Conservation (phyloP, 495 filamentous ascomycete species). For the Penicillium soppii region DNA sequence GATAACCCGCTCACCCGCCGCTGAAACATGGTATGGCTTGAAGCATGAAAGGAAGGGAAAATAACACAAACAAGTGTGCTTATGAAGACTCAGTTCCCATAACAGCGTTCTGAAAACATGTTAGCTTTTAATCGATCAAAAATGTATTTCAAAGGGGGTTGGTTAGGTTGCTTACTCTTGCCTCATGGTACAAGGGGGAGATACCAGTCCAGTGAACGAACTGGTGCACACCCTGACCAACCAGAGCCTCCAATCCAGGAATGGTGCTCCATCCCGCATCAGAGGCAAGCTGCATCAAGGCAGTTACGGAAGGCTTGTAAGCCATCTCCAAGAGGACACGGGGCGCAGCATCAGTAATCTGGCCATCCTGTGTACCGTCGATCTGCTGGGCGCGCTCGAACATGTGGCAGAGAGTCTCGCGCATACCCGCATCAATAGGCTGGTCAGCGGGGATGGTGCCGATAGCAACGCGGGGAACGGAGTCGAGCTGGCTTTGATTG, state of each 20-base stretch:
- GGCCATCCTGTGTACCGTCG: slow-evolving; percentile 31
- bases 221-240: slow-evolving; percentile 84
- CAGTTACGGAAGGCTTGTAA: slow-evolving; percentile 82
- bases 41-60: background rate
- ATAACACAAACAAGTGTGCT: background rate
- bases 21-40: slow-evolving; percentile 1
- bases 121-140: background rate
- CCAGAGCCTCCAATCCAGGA: slow-evolving; percentile 84
- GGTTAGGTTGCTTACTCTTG: slow-evolving; percentile 42
- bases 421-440: slow-evolving; percentile 72
- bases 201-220: slow-evolving; percentile 81
- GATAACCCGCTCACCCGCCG: background rate
- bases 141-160: background rate
- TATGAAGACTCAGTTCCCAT: slow-evolving; percentile 24
- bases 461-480: slow-evolving; percentile 69
- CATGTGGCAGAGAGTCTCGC: slow-evolving; percentile 67
- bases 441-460: slow-evolving; percentile 89
- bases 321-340: slow-evolving; percentile 91
- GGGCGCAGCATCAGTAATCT: slow-evolving; percentile 22
- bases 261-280: slow-evolving; percentile 83
- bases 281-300: slow-evolving; percentile 80
- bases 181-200: slow-evolving; percentile 64
- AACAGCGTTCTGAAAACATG: slow-evolving; percentile 22
- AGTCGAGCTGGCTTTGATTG: slow-evolving; percentile 46
- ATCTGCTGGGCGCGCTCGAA: slow-evolving; percentile 45